These are phyloP conservation scores for Linnemannia schmuckeri DNA, from an alignment of 192 early-diverging fungal genomes.

Conservation along the genomic window DNA sequence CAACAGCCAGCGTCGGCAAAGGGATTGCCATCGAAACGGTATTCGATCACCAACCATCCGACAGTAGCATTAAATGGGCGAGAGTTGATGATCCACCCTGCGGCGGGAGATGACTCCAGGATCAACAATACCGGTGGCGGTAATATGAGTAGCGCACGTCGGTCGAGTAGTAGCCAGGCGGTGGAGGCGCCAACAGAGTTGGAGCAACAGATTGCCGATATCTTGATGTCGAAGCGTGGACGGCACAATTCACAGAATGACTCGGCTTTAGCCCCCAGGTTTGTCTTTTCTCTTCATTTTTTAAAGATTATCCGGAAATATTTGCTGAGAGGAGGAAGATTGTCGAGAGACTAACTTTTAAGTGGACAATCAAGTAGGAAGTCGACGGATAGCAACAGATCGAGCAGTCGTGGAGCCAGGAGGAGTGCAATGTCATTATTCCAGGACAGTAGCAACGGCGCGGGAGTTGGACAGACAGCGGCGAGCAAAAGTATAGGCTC, in stretches of 20 bases:
- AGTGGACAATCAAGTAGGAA: background rate
- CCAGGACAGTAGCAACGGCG: background rate
- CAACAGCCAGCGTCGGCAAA: background rate
- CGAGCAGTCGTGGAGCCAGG: background rate
- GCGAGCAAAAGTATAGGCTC: background rate
- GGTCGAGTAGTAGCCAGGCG: background rate
- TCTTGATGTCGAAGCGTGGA: slow-evolving; percentile 27
- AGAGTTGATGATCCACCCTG: background rate
- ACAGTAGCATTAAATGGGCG: background rate
- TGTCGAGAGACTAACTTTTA: too few relatives aligned
- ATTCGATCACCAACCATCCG: background rate
- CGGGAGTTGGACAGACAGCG: background rate
- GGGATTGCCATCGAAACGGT: background rate
- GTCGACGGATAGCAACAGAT: background rate
- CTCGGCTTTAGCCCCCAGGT: background rate
- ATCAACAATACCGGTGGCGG: background rate
- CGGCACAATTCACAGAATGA: background rate
- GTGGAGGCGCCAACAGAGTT: slow-evolving; percentile 9
- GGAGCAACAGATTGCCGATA: slow-evolving; percentile 47
- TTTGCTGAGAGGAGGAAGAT: too few relatives aligned
- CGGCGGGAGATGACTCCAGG: background rate
- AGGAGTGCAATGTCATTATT: background rate
- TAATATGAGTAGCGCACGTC: background rate
- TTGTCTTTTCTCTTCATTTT: background rate
- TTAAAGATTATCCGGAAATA: too few relatives aligned